These are phyloP conservation scores for Nemania serpens DNA, from an alignment of 2,329 filamentous ascomycete genomes.

Conservation along the genomic window DNA sequence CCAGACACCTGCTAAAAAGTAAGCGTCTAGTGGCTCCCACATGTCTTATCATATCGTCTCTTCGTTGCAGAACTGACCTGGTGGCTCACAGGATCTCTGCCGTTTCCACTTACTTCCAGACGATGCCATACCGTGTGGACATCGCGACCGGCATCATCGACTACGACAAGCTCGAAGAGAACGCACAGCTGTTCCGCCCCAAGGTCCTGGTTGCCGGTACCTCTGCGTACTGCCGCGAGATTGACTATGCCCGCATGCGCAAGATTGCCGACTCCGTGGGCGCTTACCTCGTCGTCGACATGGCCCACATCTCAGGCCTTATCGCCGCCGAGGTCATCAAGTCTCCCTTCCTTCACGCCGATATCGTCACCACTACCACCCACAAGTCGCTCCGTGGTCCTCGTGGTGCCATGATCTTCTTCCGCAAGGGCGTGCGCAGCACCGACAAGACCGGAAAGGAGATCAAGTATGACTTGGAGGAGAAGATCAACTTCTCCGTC, in stretches of 20 bases:
- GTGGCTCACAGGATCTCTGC: constrained; percentile 71
- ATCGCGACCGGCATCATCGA: constrained; percentile 94
- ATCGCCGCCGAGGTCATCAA: constrained; percentile 92
- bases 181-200: constrained; percentile 88
- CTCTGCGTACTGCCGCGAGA: constrained; percentile 96
- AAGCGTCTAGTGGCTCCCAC: constrained; percentile 15
- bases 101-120: constrained; percentile 99
- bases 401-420: constrained; percentile 99
- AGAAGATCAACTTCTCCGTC: constrained; percentile 97
- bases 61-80: constrained; percentile 43
- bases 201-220: constrained; percentile 97
- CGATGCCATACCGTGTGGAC: constrained; percentile 92
- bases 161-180: constrained; percentile 90
- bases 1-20: constrained; percentile 90
- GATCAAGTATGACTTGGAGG: constrained; percentile 89
- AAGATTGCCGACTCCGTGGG: constrained; percentile 92
- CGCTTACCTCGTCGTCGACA: constrained; percentile 94
- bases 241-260: constrained; percentile 96
- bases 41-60: neutral
- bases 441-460: constrained; percentile 92
- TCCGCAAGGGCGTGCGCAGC: constrained; percentile 92
- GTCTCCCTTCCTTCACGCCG: constrained; percentile 88
- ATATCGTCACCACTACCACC: constrained; percentile 97
- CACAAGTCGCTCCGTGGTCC: constrained; percentile 99
- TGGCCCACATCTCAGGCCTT: constrained; percentile 98